phyloP scores from a whole-genome alignment of 129 eudicot genomes.

The Saposhnikovia divaricata region DNA sequence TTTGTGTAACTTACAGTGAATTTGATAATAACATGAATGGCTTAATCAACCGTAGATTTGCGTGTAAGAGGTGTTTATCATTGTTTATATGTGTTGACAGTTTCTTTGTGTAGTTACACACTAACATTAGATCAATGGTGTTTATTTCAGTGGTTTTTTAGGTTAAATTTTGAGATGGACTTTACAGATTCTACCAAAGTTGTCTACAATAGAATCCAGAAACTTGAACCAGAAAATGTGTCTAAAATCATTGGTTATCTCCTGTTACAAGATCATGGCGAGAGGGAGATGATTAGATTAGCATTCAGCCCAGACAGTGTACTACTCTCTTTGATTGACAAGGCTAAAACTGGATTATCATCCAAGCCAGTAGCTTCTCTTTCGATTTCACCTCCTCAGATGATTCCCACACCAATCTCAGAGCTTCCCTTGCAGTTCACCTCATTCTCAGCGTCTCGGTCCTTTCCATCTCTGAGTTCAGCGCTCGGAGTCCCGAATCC shows the following conservation, averaged over 20 bases:
- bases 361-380: conserved; percentile 24
- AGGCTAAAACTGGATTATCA: conserved; percentile 27
- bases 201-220: conserved; percentile 38
- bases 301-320: conserved; percentile 51
- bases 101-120: not conserved
- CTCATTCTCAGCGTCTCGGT: conserved; percentile 35
- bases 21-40: not conserved
- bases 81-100: not conserved
- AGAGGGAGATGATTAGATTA: conserved; percentile 45
- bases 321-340: conserved; percentile 27
- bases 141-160: conserved; percentile 9
- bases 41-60: not conserved
- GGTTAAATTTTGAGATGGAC: conserved; percentile 37
- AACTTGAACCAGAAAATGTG: conserved; percentile 46
- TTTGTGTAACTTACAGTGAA: too few relatives aligned
- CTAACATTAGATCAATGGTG: conserved; percentile 5
- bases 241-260: conserved; percentile 47
- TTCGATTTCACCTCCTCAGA: conserved; percentile 29
- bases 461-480: conserved; percentile 17
- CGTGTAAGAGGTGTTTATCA: not conserved
- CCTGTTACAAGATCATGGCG: conserved; percentile 43
- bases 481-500: conserved; percentile 29
- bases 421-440: conserved; percentile 37
- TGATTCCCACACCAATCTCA: conserved; percentile 12
- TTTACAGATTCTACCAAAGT: conserved; percentile 38